phyloP scores from a whole-genome alignment of 495 filamentous ascomycete genomes.

The Jackrogersella multiformis region DNA sequence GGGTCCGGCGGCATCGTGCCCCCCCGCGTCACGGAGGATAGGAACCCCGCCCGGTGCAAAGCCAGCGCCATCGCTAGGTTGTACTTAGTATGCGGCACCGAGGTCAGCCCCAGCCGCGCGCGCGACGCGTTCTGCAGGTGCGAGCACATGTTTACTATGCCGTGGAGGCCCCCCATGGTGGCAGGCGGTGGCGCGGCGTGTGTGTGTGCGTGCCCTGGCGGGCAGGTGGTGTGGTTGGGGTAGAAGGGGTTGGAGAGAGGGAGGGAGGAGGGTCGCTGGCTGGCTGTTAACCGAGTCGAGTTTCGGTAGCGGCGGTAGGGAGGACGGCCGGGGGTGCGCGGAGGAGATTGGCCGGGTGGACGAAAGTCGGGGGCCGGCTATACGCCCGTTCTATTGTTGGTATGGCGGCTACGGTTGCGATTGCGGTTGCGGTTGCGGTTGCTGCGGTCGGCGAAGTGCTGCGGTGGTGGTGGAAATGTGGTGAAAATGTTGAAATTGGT shows the following conservation, averaged over 20 bases:
- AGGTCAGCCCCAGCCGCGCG: constrained; percentile 86
- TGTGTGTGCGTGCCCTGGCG: constrained; percentile 27
- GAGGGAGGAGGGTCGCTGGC: neutral
- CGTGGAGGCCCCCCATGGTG: constrained; percentile 81
- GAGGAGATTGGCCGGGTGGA: neutral
- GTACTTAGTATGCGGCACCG: constrained; percentile 81
- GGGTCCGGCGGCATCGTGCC: constrained; percentile 71
- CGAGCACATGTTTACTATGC: constrained; percentile 82
- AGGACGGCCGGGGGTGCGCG: neutral
- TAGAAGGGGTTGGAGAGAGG: neutral
- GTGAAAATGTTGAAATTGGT: neutral
- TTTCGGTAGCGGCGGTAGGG: no score
- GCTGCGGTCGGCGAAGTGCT: no score
- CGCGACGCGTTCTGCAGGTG: constrained; percentile 94
- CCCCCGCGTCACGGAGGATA: constrained; percentile 83
- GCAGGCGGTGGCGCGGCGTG: no score
- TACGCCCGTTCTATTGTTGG: neutral
- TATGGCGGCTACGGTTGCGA: no score
- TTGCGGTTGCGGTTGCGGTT: no score
- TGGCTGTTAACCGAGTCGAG: no score
- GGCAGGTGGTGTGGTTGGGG: constrained; percentile 23
- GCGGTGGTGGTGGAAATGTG: no score
- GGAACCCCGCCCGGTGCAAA: constrained; percentile 83
- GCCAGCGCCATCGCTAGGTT: constrained; percentile 78
- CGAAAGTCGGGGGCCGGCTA: neutral